Base-by-base conservation (phyloP, 176 grass and related monocot genomes). In the Rhipidocladum racemiflorum region DNA sequence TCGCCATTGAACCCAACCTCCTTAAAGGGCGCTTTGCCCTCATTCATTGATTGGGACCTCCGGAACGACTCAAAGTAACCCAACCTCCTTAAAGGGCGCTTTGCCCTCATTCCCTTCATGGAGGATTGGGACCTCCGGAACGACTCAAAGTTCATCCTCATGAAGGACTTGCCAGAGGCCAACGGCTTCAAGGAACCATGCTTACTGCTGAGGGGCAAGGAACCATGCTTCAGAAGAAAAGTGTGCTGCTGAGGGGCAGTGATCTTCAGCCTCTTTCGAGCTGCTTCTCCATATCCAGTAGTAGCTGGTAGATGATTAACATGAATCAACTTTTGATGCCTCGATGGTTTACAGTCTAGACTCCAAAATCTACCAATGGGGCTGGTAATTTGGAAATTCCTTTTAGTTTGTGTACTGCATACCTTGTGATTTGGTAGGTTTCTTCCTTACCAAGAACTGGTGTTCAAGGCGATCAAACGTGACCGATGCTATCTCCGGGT, bases 91-190 rank as follows among this genome's bases (percentile, higher is more conserved):
- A n/a, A n/a, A n/a, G n/a, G n/a, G n/a, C n/a, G n/a, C n/a, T n/a
- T n/a, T n/a, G n/a, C n/a, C n/a, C n/a, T n/a, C 91, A 56, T 80
- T 95, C 87, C 90, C 85, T 8, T n/a, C n/a, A n/a, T n/a, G n/a
- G n/a, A n/a, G n/a, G 93, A 93, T 46, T 95, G 91, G 61, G 82
- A 87, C 83, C 93, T 91, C 77, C 82, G 86, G 62, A 95, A 87
- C 34, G 87, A 77, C 56, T 99, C 96, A 2, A 87, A 88, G 73
- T 90, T 99, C 75, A 93, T 97, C 86, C 89, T 93, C n/a, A 89
- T 59, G 38, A 99, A 86, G 39, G 89, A 85, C 79, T 97, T 97
- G 48, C 92, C 81, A 18, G 81, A 81, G 29, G 50, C 83, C 14
- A 81, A 87, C 6, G 86, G 92, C 74, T 90, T 95, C 63, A 89